Evolutionary conservation across 495 filamentous ascomycete genomes (phyloP), one percentile per base, ranked within the genome.

Genomic region (Penicillium waksmanii): DNA sequence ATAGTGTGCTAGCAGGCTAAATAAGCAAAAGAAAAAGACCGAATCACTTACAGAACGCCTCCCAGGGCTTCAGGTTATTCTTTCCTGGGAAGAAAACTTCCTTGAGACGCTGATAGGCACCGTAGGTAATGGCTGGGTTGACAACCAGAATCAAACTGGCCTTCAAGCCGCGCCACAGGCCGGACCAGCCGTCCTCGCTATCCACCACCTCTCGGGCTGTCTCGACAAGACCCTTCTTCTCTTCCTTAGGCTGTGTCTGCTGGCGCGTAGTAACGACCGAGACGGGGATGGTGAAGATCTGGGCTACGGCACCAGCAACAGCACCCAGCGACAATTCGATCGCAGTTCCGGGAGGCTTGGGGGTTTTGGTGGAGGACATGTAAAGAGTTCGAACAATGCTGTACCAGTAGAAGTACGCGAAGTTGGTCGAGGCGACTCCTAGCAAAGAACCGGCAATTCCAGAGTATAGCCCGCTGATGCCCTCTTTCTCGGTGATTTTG

Each of bases 401-500:
- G 74, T 99, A 98, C 95, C 95, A 99, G 80, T 98, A 99, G 69
- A 99, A 99, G 76, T 99, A 99, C 59, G 95, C 95, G 69, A 99
- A 99, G 71, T 99, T 99, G 56, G 93, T 98, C 13, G 93, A 97
- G 8, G 92, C 94, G 13, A 98, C 96, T 44, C 95, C 95, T 17
- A 97, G 75, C 11, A 99, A 81, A 7, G 92, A 85, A 17, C 96
- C 93, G 49, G 82, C 76, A 68, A 99, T 93, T 50, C 95, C 95
- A 44, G 90, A 86, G 68, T 98, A 99, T 21, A 99, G 84, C 3
- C 96, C 95, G 15, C 73, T 60, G 15, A 95, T 36, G 13, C 95
- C 96, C 49, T 97, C 94, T 59, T 90, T 88, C 50, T 85, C 84
- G 17, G 88, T 73, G 66, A 99, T 98, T 75, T 93, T 95, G 42